Evolutionary conservation across 1,284 basidiomycete species (phyloP), one percentile per base, ranked within the genome.

Genomic region (Rugiboletus extremiorientalis): DNA sequence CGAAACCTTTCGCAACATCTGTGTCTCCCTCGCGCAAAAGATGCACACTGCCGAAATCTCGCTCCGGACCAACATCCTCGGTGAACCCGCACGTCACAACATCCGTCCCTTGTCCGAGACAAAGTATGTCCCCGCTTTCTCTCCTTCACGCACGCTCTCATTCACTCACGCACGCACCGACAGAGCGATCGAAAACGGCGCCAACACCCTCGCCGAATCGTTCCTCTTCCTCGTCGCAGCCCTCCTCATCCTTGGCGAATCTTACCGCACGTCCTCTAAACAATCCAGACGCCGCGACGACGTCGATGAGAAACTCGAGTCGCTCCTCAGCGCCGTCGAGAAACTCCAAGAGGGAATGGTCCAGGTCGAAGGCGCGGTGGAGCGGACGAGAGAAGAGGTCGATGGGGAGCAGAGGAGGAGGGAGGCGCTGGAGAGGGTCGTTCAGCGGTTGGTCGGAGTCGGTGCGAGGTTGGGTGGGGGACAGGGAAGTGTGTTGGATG

Each of bases 171-270:
- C 40, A 18, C 15, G 5, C 16, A 12, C 31, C 40, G 49, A 3
- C 61, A 94, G 93, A 63, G 93, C 93, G 0, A 91, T 95, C 52
- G 92, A 94, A 65, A 94, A 90, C 65, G 93, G 93, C 18, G 91
- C 93, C 16, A 94, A 92, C 58, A 82, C 87, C 20, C 76, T 96
- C 15, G 92, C 93, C 0, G 93, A 95, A 74, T 87, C 89, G 0
- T 96, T 96, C 67, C 80, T 96, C 7, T 95, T 96, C 71, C 63
- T 79, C 9, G 92, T 96, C 6, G 92, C 91, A 0, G 87, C 88
- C 0, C 74, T 76, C 0, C 76, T 95, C 10, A 93, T 95, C 50
- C 61, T 94, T 4, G 89, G 88, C 6, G 92, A 96, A 72, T 77
- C 86, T 40, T 94, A 84, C 78, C 85, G 92, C 8, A 84, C 85